Conservation (phyloP, 2,329 filamentous ascomycete species). For the Fusarium succisae region DNA sequence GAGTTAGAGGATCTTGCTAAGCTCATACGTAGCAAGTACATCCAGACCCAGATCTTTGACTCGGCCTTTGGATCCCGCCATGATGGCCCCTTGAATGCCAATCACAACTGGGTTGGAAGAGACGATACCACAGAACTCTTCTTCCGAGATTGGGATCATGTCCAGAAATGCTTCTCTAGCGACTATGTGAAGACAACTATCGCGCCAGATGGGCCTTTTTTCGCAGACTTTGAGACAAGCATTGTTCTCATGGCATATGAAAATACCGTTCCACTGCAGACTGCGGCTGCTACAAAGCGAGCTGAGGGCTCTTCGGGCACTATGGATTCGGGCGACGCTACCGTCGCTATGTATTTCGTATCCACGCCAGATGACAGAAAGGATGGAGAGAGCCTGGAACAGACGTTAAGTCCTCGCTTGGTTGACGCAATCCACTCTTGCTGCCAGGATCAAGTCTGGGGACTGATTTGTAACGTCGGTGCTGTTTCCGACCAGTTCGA, state of each 20-base stretch:
- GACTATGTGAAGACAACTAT: background rate
- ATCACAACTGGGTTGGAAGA: background rate
- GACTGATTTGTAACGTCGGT: background rate
- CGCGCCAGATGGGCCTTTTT: background rate
- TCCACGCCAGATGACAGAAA: background rate
- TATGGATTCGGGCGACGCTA: background rate
- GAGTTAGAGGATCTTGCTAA: background rate
- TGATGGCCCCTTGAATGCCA: background rate
- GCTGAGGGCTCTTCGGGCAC: fast-evolving
- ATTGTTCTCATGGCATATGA: background rate
- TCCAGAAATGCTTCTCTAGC: background rate
- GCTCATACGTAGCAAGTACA: background rate
- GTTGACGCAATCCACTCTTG: background rate
- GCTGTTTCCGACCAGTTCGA: background rate
- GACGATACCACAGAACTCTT: background rate
- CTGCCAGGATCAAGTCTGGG: background rate
- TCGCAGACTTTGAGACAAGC: background rate
- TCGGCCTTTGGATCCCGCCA: background rate
- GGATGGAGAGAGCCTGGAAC: background rate
- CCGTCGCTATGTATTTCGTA: background rate
- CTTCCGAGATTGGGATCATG: background rate
- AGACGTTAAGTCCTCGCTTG: background rate
- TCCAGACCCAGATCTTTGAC: background rate
- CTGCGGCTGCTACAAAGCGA: background rate
- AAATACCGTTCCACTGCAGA: background rate